Conservation (phyloP, 495 filamentous ascomycete genomes). For the Lasiosphaeria miniovina region DNA sequence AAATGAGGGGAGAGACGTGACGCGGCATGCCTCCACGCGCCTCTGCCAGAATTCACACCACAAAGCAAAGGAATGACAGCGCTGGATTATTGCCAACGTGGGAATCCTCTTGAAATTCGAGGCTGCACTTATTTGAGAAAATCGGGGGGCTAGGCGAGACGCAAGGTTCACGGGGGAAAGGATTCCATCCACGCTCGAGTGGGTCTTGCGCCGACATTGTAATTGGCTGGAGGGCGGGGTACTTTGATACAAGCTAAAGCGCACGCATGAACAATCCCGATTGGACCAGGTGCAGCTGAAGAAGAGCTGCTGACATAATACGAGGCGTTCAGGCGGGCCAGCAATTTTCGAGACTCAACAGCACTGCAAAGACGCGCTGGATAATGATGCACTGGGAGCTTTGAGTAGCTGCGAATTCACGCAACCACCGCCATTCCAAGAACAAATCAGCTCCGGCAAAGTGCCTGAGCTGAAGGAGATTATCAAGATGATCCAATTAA, state of each 20-base stretch:
- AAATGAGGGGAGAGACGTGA: too few species aligned
- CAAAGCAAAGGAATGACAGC: too few species aligned
- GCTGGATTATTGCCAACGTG: too few species aligned
- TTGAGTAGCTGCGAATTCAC: slow-evolving; percentile 8
- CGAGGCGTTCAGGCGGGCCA: slow-evolving; percentile 3
- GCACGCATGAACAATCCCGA: slow-evolving; percentile 22
- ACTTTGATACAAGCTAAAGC: slow-evolving; percentile 18
- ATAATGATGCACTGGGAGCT: slow-evolving; percentile 7
- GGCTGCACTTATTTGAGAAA: slow-evolving; percentile 27
- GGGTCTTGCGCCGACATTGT: slow-evolving; percentile 15
- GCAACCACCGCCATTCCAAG: neutral
- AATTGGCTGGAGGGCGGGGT: slow-evolving; percentile 15
- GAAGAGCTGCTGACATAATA: slow-evolving; percentile 24
- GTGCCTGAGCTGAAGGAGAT: slow-evolving; percentile 25
- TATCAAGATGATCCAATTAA: slow-evolving; percentile 92
- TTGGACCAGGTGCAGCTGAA: slow-evolving; percentile 4
- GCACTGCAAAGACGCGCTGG: slow-evolving; percentile 3
- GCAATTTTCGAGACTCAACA: slow-evolving; percentile 28
- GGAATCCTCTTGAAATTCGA: neutral
- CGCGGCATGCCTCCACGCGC: too few species aligned
- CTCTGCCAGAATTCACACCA: too few species aligned
- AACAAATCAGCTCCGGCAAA: slow-evolving; percentile 8
- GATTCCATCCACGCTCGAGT: neutral
- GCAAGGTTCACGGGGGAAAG: slow-evolving; percentile 1
- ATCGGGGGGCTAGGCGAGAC: slow-evolving; percentile 31